Evolutionary conservation across 1,284 basidiomycete species (phyloP).

Genomic region (Naganishia sp.): DNA sequence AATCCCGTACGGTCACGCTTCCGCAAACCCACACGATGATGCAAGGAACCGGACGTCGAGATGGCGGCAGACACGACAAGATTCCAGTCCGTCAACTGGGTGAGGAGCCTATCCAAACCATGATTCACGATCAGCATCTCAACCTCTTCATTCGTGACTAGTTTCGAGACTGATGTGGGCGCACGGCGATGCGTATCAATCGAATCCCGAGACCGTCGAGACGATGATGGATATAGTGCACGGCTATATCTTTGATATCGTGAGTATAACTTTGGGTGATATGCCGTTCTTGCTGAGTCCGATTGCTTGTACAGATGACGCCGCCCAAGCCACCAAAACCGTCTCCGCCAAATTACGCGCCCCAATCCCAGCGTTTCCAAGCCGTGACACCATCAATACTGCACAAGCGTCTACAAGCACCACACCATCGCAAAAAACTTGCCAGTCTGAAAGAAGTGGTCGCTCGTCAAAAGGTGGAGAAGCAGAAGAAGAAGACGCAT

Average conservation of each 20-base stretch:
- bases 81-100: constrained; percentile 20
- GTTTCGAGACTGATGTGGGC: constrained; percentile 20
- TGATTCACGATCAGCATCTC: not conserved
- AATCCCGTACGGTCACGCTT: no score
- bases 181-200: constrained; percentile 15
- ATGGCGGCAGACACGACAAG: constrained; percentile 19
- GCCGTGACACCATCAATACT: constrained; percentile 22
- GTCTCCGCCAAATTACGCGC: constrained; percentile 16
- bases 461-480: constrained; percentile 18
- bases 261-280: not conserved
- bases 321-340: constrained; percentile 11
- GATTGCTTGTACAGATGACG: not conserved
- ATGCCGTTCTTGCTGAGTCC: not conserved
- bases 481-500: constrained; percentile 25
- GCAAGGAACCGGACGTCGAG: constrained; percentile 7
- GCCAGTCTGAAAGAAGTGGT: constrained; percentile 27
- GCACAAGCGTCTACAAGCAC: constrained; percentile 18
- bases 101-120: not conserved
- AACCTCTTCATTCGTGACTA: not conserved
- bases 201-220: constrained; percentile 19
- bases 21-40: not conserved
- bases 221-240: constrained; percentile 27
- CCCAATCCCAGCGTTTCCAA: constrained; percentile 23
- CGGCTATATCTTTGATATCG: constrained; percentile 25
- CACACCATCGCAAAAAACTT: constrained; percentile 25